Conservation (phyloP, 2,329 filamentous ascomycete species). For the Penicillium olsonii region DNA sequence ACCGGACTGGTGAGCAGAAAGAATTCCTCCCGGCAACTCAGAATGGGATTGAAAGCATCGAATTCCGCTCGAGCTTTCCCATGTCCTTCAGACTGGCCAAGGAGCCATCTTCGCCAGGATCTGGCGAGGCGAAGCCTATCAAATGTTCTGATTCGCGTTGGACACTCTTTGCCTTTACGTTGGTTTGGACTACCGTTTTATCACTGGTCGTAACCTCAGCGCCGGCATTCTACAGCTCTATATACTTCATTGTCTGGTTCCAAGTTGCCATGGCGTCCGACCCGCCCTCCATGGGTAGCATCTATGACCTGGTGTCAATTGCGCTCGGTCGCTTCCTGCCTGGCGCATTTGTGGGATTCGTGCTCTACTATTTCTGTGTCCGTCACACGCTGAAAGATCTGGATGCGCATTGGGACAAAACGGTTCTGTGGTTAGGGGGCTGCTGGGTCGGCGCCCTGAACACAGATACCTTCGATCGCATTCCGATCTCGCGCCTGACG, state of each 20-base stretch:
- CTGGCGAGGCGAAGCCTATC: slow-evolving; percentile 26
- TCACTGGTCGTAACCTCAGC: slow-evolving; percentile 60
- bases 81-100: slow-evolving; percentile 47
- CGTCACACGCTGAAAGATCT: slow-evolving; percentile 51
- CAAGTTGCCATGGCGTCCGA: slow-evolving; percentile 63
- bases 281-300: slow-evolving; percentile 57
- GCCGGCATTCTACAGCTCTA: slow-evolving; percentile 56
- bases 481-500: slow-evolving; percentile 63
- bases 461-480: slow-evolving; percentile 64
- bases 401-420: slow-evolving; percentile 61
- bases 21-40: slow-evolving; percentile 48
- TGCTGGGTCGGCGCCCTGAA: slow-evolving; percentile 64
- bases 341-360: slow-evolving; percentile 59
- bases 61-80: slow-evolving; percentile 60
- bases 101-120: slow-evolving; percentile 22
- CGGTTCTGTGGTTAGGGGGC: slow-evolving; percentile 60
- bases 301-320: slow-evolving; percentile 56
- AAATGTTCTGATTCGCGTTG: slow-evolving; percentile 60
- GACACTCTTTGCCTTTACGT: slow-evolving; percentile 57
- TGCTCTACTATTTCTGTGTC: slow-evolving; percentile 58
- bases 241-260: slow-evolving; percentile 60
- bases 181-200: slow-evolving; percentile 56
- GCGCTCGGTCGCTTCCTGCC: slow-evolving; percentile 61
- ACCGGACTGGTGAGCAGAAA: slow-evolving; percentile 53
- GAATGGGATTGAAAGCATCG: slow-evolving; percentile 55